These are phyloP conservation scores for Escovopsis sp. DNA, from an alignment of 2,329 filamentous ascomycete genomes.

Conservation along the genomic window DNA sequence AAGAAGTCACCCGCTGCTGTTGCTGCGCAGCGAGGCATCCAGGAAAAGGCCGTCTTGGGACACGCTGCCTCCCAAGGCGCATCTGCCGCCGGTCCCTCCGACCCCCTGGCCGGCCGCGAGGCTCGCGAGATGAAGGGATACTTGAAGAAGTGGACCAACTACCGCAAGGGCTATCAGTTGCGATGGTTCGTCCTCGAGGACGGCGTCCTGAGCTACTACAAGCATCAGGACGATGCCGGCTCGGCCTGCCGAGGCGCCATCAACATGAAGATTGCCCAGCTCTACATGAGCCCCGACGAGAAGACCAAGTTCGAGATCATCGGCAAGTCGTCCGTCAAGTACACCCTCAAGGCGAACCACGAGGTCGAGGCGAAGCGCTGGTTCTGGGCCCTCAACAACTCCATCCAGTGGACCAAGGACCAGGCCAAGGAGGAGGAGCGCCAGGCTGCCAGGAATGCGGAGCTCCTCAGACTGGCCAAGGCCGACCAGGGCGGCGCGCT, in stretches of 20 bases:
- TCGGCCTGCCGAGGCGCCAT: slow-evolving; percentile 95
- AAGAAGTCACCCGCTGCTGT: slow-evolving; percentile 92
- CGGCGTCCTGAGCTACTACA: slow-evolving; percentile 95
- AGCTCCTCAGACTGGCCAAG: slow-evolving; percentile 64
- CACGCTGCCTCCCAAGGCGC: slow-evolving; percentile 46
- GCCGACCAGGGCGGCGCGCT: slow-evolving; percentile 49
- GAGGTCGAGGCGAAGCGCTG: slow-evolving; percentile 95
- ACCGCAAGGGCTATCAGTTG: slow-evolving; percentile 90
- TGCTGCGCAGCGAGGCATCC: slow-evolving; percentile 84
- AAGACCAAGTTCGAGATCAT: slow-evolving; percentile 97
- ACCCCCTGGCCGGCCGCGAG: slow-evolving; percentile 63
- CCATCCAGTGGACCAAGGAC: slow-evolving; percentile 96
- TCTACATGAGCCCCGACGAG: slow-evolving; percentile 93
- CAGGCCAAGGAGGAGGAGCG: slow-evolving; percentile 83
- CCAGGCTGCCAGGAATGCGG: slow-evolving; percentile 58
- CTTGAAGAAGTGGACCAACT: slow-evolving; percentile 99
- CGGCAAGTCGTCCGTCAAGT: slow-evolving; percentile 96
- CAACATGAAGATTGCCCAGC: slow-evolving; percentile 91
- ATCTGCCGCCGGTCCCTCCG: slow-evolving; percentile 36
- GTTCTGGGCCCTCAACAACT: slow-evolving; percentile 98
- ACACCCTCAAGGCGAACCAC: slow-evolving; percentile 94
- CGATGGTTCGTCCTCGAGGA: slow-evolving; percentile 97
- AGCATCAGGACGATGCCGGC: slow-evolving; percentile 93
- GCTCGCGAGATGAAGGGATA: slow-evolving; percentile 96
- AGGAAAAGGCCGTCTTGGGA: slow-evolving; percentile 90